A percentile compares a stretch with the other conserved stretches of the same genome.
Conservation (phyloP, 768 basidiomycete genomes). For the Phlegmacium glaucopus region DNA sequence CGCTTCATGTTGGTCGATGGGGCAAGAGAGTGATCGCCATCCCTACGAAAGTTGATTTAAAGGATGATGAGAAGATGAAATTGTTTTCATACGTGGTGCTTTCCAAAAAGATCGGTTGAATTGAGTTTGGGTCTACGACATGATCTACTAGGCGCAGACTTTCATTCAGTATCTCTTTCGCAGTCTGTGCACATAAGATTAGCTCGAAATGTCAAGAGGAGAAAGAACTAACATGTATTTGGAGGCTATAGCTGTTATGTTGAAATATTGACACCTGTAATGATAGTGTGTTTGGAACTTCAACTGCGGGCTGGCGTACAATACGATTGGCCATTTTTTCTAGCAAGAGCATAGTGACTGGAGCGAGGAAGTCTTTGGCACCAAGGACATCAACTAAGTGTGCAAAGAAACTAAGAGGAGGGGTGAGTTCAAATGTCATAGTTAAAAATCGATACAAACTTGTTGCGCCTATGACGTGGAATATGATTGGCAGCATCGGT, state of each 20-base stretch:
- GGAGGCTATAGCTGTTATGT: slow-evolving; percentile 43
- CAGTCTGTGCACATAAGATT: slow-evolving; percentile 37
- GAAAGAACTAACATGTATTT: slow-evolving; percentile 45
- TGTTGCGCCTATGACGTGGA: slow-evolving; percentile 87
- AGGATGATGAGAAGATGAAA: background rate
- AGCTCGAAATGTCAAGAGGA: background rate
- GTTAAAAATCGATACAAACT: slow-evolving; percentile 42
- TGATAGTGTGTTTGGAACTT: slow-evolving; percentile 54
- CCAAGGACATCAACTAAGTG: slow-evolving; percentile 86
- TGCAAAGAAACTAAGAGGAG: slow-evolving; percentile 68
- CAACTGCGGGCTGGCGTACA: slow-evolving; percentile 57
- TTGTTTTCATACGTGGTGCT: slow-evolving; percentile 43
- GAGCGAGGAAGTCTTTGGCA: slow-evolving; percentile 73
- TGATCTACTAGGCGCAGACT: slow-evolving; percentile 51
- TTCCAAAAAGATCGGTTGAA: slow-evolving; percentile 51
- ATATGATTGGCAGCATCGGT: slow-evolving; percentile 91
- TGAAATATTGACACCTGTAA: slow-evolving; percentile 68
- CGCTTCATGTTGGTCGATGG: slow-evolving; percentile 44
- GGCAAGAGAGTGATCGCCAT: slow-evolving; percentile 54
- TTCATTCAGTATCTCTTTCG: slow-evolving; percentile 67
- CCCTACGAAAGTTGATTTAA: slow-evolving; percentile 33
- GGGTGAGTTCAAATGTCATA: background rate
- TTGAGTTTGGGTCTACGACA: slow-evolving; percentile 34
- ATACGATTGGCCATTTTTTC: slow-evolving; percentile 74
- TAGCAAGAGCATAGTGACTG: slow-evolving; percentile 79